Evolutionary conservation across 495 filamentous ascomycete species (phyloP).

Genomic region (Podospora pseudocomata): DNA sequence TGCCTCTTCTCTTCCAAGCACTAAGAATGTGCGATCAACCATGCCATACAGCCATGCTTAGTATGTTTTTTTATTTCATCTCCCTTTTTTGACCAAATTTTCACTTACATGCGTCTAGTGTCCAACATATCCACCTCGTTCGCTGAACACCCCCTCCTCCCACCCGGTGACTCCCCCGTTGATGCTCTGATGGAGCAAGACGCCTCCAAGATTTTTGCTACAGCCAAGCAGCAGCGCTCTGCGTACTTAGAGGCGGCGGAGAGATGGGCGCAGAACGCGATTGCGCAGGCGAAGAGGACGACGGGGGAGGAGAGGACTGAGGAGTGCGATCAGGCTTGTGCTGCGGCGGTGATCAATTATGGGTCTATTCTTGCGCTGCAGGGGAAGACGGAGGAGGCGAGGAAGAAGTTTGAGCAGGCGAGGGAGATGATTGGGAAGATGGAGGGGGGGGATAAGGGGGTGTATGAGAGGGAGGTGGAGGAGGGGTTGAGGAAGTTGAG

Average conservation of each 20-base stretch:
- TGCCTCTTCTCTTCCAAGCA: conserved; percentile 85
- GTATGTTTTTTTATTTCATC: conserved; percentile 36
- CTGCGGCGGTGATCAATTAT: conserved; percentile 78
- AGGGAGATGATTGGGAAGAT: conserved; percentile 57
- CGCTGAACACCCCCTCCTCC: conserved; percentile 56
- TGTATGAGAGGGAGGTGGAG: conserved; percentile 56
- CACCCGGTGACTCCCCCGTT: conserved; percentile 35
- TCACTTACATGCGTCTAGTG: conserved; percentile 42
- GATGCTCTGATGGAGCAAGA: conserved; percentile 24
- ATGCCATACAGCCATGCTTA: conserved; percentile 67
- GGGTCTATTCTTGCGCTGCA: conserved; percentile 74
- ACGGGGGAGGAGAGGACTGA: conserved; percentile 56
- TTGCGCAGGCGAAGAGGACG: conserved; percentile 52
- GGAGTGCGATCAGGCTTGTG: conserved; percentile 84
- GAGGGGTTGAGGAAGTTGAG: conserved; percentile 43
- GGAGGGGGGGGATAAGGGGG: conserved; percentile 50
- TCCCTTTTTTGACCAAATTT: conserved; percentile 2
- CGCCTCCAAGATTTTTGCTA: conserved; percentile 24
- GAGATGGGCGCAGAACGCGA: conserved; percentile 73
- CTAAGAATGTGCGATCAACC: conserved; percentile 65
- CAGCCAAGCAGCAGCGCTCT: conserved; percentile 43
- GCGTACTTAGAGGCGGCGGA: conserved; percentile 58
- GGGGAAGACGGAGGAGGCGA: conserved; percentile 62
- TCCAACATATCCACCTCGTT: conserved; percentile 67
- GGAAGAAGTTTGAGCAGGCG: conserved; percentile 60